Percentiles rank a stretch among this genome's conserved stretches.
Evolutionary conservation across 1,139 yeast species (phyloP).

Genomic region (Candida pseudocylindracea): DNA sequence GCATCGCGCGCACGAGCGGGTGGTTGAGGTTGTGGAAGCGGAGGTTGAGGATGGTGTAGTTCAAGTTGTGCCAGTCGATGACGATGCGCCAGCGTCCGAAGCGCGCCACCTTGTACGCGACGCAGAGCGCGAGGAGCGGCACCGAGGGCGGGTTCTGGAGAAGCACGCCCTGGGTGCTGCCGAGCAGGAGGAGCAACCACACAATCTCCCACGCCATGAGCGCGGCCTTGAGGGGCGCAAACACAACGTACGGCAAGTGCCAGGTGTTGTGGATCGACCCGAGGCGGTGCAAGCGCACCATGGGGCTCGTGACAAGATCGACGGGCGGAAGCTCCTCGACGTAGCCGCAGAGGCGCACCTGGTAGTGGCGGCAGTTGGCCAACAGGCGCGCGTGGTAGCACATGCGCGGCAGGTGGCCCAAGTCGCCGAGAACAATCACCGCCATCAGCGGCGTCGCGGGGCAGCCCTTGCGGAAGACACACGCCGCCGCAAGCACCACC

Average conservation of each 20-base stretch:
- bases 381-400: conserved; percentile 75
- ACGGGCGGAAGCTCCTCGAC: conserved; percentile 17
- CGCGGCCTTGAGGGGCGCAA: conserved; percentile 36
- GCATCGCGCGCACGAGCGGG: conserved; percentile 39
- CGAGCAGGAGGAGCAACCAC: conserved; percentile 23
- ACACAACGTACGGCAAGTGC: conserved; percentile 29
- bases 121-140: conserved; percentile 50
- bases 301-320: conserved; percentile 24
- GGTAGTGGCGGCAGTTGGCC: conserved; percentile 33
- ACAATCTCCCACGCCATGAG: conserved; percentile 28
- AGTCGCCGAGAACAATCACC: conserved; percentile 60
- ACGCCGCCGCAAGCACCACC: too few relatives aligned
- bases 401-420: conserved; percentile 94
- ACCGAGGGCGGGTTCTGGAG: conserved; percentile 89
- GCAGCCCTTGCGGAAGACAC: too few relatives aligned
- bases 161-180: conserved; percentile 48
- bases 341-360: conserved; percentile 77
- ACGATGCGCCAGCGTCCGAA: conserved; percentile 38
- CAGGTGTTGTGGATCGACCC: conserved; percentile 18
- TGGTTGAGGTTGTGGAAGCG: conserved; percentile 30
- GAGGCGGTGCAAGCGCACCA: conserved; percentile 29
- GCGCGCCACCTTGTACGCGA: conserved; percentile 22
- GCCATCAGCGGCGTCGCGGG: too few relatives aligned
- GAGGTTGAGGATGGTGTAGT: conserved; percentile 61
- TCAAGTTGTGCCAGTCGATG: conserved; percentile 94